Percentiles rank a stretch among this genome's conserved stretches.
These are phyloP conservation scores for Flaveria trinervia DNA, from an alignment of 129 eudicot species.

Conservation along the genomic window DNA sequence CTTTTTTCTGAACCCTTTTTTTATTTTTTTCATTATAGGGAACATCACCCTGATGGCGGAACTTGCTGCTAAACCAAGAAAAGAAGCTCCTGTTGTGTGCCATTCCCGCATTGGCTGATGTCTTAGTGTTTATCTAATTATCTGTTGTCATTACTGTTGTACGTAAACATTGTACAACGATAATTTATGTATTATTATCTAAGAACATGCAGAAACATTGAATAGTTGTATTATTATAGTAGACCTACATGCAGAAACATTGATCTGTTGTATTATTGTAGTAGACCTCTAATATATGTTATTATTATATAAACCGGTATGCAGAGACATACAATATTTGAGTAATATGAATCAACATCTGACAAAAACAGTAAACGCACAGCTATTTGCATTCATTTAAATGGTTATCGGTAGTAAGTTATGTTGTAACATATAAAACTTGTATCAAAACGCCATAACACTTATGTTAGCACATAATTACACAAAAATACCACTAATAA, in stretches of 20 bases:
- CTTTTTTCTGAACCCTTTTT: slow-evolving; percentile 3
- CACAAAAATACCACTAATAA: background rate
- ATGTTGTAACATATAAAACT: background rate
- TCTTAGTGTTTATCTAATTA: background rate
- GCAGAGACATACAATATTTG: background rate
- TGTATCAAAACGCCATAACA: background rate
- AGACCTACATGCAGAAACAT: background rate
- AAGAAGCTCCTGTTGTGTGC: slow-evolving; percentile 5
- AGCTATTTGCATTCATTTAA: background rate
- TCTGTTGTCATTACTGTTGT: slow-evolving; percentile 32
- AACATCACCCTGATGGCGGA: slow-evolving; percentile 45
- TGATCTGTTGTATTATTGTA: no score
- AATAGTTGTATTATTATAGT: slow-evolving; percentile 12
- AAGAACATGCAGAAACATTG: slow-evolving; percentile 28
- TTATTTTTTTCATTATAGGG: slow-evolving; percentile 41
- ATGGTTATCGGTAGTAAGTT: background rate
- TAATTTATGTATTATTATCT: slow-evolving; percentile 13
- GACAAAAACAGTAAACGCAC: background rate
- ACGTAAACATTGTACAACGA: slow-evolving; percentile 21
- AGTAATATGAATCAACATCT: background rate
- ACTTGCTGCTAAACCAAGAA: slow-evolving; percentile 35
- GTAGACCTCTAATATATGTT: background rate
- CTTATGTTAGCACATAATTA: background rate
- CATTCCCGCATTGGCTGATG: background rate
- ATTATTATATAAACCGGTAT: background rate